These are phyloP conservation scores for Nyssa sinensis DNA, from an alignment of 148 eudicot genomes.

Conservation along the genomic window DNA sequence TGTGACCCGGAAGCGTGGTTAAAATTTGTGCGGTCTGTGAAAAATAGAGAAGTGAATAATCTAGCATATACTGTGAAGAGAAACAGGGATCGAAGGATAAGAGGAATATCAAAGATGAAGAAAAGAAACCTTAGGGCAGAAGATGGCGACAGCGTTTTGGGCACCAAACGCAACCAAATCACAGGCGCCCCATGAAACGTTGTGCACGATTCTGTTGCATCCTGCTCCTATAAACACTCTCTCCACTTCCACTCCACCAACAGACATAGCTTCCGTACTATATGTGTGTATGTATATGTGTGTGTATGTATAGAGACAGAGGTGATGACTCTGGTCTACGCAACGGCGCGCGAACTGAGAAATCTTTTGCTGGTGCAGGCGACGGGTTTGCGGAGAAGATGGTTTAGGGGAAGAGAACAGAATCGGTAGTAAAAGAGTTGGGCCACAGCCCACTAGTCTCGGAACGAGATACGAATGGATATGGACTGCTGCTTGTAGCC, in stretches of 20 bases:
- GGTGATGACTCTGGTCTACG: too few relatives aligned
- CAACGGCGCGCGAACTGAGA: too few relatives aligned
- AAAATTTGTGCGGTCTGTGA: constrained; percentile 71
- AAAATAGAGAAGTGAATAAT: neutral
- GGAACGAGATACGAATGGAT: too few relatives aligned
- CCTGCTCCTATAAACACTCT: constrained; percentile 86
- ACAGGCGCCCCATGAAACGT: constrained; percentile 91
- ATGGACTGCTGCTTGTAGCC: too few relatives aligned
- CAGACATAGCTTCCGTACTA: neutral
- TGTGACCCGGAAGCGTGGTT: constrained; percentile 86
- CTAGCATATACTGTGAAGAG: neutral
- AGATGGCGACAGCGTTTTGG: constrained; percentile 86
- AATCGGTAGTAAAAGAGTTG: neutral
- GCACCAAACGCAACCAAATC: constrained; percentile 77
- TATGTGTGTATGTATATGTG: neutral
- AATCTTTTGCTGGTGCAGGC: too few relatives aligned
- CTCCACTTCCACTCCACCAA: constrained; percentile 29
- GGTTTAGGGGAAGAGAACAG: neutral
- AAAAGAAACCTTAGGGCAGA: constrained; percentile 62
- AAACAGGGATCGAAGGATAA: neutral
- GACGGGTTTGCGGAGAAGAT: too few relatives aligned
- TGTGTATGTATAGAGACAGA: constrained; percentile 1
- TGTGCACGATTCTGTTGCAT: constrained; percentile 86
- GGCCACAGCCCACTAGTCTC: too few relatives aligned
- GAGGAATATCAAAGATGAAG: neutral